These are phyloP conservation scores for Myxozyma vanderwaltii DNA, from an alignment of 805 yeast species.

Conservation along the genomic window DNA sequence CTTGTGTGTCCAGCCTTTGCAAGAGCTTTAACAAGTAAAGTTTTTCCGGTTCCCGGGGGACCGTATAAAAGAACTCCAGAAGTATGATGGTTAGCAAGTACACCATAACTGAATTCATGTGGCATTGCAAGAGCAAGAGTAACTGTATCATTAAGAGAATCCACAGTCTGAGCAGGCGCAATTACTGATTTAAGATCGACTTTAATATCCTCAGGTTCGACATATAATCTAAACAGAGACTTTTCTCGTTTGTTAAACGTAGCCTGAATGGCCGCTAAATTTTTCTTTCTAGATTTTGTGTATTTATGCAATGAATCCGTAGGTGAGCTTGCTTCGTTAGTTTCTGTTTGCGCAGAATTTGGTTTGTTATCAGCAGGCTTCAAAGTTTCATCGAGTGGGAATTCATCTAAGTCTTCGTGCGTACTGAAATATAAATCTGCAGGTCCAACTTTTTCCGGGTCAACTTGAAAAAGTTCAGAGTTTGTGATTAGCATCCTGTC, in stretches of 20 bases:
- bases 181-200: slow-evolving; percentile 20
- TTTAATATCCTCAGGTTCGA: slow-evolving; percentile 27
- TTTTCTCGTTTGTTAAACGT: slow-evolving; percentile 25
- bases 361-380: not conserved
- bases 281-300: slow-evolving; percentile 7
- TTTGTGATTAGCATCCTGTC: slow-evolving; percentile 2
- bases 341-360: not conserved
- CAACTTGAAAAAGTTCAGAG: slow-evolving; percentile 13
- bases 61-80: slow-evolving; percentile 95
- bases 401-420: slow-evolving; percentile 10
- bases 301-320: slow-evolving; percentile 7
- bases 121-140: slow-evolving; percentile 29
- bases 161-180: slow-evolving; percentile 25
- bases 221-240: slow-evolving; percentile 10
- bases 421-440: slow-evolving; percentile 3
- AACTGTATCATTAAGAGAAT: slow-evolving; percentile 24
- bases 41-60: slow-evolving; percentile 98
- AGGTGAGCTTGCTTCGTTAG: not conserved
- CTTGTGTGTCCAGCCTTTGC: slow-evolving; percentile 98
- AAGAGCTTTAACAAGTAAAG: slow-evolving; percentile 92
- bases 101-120: slow-evolving; percentile 30
- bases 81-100: slow-evolving; percentile 43
- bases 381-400: not conserved
- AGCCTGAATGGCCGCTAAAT: slow-evolving; percentile 6
- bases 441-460: not conserved